phyloP scores from a whole-genome alignment of 805 yeast species.

The Millerozyma acaciae region DNA sequence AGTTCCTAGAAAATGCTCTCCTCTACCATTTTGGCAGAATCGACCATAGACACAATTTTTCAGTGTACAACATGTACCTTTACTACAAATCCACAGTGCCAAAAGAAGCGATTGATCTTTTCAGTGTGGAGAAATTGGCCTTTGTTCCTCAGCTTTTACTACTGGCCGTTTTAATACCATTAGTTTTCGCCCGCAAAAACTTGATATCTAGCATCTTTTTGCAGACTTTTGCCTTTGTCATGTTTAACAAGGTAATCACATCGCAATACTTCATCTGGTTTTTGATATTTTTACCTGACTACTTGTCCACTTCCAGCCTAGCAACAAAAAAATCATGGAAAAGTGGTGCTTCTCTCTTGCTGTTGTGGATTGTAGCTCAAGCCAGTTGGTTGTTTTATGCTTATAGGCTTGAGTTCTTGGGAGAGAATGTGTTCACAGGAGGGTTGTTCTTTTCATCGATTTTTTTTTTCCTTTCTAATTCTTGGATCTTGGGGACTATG shows the following conservation, averaged over 20 bases:
- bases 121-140: slow-evolving; percentile 54
- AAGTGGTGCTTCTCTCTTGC: slow-evolving; percentile 40
- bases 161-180: slow-evolving; percentile 58
- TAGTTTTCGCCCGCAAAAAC: slow-evolving; percentile 29
- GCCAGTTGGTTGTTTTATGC: slow-evolving; percentile 77
- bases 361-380: slow-evolving; percentile 69
- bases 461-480: slow-evolving; percentile 58
- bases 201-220: slow-evolving; percentile 33
- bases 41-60: slow-evolving; percentile 95
- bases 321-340: slow-evolving; percentile 15
- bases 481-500: slow-evolving; percentile 55
- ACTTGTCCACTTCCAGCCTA: slow-evolving; percentile 44
- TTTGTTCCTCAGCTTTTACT: slow-evolving; percentile 78
- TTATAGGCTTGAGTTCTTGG: slow-evolving; percentile 76
- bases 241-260: slow-evolving; percentile 63
- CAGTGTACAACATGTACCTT: slow-evolving; percentile 74
- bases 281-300: slow-evolving; percentile 77
- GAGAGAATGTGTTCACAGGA: slow-evolving; percentile 58
- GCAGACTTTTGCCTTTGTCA: slow-evolving; percentile 43
- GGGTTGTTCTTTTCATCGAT: slow-evolving; percentile 54
- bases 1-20: slow-evolving; percentile 73
- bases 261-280: slow-evolving; percentile 97
- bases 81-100: slow-evolving; percentile 52
- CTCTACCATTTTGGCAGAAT: slow-evolving; percentile 76
- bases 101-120: background rate